Evolutionary conservation across 805 yeast species (phyloP), one percentile per base, ranked within the genome.

Genomic region (Kodamaea fukazawae): DNA sequence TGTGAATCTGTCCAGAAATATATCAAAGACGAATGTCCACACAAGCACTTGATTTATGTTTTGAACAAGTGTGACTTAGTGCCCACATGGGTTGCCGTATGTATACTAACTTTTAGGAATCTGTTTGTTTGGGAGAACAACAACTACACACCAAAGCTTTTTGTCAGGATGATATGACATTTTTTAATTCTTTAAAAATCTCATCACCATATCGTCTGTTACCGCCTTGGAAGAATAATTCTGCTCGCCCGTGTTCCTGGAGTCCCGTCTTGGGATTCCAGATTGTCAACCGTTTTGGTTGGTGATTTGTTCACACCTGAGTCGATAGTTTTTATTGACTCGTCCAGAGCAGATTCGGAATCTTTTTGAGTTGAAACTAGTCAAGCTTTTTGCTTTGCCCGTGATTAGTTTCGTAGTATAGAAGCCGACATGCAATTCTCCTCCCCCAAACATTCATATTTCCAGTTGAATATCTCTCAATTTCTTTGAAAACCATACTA

Each of bases 41-140:
- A 93, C 61, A 91, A 91, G 68, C 99, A 93, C 73, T 74, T 91
- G 70, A 84, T 91, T 51, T 90, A 84, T 60, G 96, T 93, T 42
- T 71, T 91, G 67, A 91, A 91, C 78, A 91, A 91, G 75, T 90
- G 97, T 78, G 99, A 91, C 73, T 79, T 91, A 57, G 96, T 91
- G 38, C 99, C 99, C 48, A 91, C 96, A 34, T 91, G 98, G 97
- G 97, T 88, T 57, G 97, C 98, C 57, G 98, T 90, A 88, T 78
- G 98, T 89, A 65, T 59, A 29, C 27, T 36, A 23, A 25, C 32
- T 18, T 22, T 7, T 20, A 18, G 11, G 23, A 14, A 17, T 17
- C 17, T 31, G 18, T 23, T 27, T 35, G 32, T 10, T 20, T 7
- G 22, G 12, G 41, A 39, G 9, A 9, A 15, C 11, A 31, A 20